Base-by-base conservation (phyloP, 179 eudicot genomes). In the Dionaea muscipula region DNA sequence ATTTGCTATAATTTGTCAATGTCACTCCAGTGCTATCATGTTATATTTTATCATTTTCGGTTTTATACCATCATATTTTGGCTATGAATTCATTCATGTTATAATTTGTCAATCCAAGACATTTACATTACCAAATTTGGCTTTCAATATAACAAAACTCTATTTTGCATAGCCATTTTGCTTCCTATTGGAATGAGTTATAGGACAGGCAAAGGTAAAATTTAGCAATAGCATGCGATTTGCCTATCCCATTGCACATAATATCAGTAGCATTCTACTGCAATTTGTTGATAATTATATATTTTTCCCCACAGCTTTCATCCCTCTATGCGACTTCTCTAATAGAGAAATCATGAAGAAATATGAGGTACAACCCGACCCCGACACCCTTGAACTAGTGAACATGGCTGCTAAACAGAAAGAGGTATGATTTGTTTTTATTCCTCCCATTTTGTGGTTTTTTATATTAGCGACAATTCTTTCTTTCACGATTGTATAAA, bases 321-420 rank as follows among this genome's bases (percentile, higher is more conserved):
- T 90, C 67, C 94, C 87, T 0, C 56, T 74, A 55, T 27, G 24
- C 24, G 95, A 90, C 65, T 82, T 86, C 74, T 77, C 94, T 7
- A 75, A 76, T 57, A 68, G 84, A 0, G 56, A 59, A 46, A 66
- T 68, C 53, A 75, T 84, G 88, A 69, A 77, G 61, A 91, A 80
- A 64, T 91, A 91, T 53, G 81, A 62, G 5, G 70, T 78, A 16
- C 27, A 64, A 26, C 79, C 75, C 1, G 98, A 91, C 58, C 69
- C 65, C 1, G 95, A 84, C 14, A 78, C 85, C 24, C 72, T 91
- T 15, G 81, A 84, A 44, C 48, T 70, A 16, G 81, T 82, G 11
- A 78, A 78, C 61, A 59, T 71, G 52, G 91, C 75, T 52, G 63
- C 89, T 1, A 65, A 81, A 41, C 86, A 91, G 62, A 84, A 78